These are phyloP conservation scores for Salix suchowensis DNA, from an alignment of 345 rosid species.

Conservation along the genomic window DNA sequence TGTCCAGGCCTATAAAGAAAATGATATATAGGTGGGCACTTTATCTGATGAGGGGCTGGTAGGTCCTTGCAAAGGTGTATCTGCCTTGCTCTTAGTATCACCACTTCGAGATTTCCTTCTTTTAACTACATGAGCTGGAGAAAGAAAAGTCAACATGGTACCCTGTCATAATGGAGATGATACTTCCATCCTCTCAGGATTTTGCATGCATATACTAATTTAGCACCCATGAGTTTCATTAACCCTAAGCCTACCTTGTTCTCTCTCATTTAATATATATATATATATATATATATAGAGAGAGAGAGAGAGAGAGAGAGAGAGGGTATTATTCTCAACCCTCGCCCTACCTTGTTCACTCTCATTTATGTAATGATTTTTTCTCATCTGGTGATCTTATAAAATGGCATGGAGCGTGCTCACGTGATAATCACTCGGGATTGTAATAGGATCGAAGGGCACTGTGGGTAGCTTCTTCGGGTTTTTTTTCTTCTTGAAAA, in stretches of 20 bases:
- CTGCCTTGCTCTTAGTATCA: not conserved
- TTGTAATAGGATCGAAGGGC: not conserved
- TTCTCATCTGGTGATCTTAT: not conserved
- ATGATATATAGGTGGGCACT: not conserved
- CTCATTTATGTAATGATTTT: too few species aligned
- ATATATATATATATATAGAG: too few species aligned
- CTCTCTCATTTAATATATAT: too few species aligned
- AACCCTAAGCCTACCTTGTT: too few species aligned
- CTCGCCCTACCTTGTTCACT: too few species aligned
- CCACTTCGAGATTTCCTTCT: not conserved
- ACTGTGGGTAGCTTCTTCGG: not conserved
- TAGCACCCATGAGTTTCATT: not conserved
- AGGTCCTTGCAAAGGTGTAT: not conserved
- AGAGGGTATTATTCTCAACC: too few species aligned
- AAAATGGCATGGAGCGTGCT: not conserved
- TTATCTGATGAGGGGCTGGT: not conserved
- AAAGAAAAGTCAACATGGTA: not conserved
- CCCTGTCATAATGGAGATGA: not conserved
- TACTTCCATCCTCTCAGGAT: not conserved
- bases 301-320: too few species aligned
- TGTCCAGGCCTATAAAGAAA: constrained; percentile 23
- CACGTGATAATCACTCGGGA: not conserved
- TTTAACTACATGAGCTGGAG: not conserved
- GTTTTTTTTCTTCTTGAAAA: not conserved
- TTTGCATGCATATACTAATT: not conserved